These are phyloP conservation scores for Elsinoe fawcettii DNA, from an alignment of 2,329 filamentous ascomycete genomes.

Conservation along the genomic window DNA sequence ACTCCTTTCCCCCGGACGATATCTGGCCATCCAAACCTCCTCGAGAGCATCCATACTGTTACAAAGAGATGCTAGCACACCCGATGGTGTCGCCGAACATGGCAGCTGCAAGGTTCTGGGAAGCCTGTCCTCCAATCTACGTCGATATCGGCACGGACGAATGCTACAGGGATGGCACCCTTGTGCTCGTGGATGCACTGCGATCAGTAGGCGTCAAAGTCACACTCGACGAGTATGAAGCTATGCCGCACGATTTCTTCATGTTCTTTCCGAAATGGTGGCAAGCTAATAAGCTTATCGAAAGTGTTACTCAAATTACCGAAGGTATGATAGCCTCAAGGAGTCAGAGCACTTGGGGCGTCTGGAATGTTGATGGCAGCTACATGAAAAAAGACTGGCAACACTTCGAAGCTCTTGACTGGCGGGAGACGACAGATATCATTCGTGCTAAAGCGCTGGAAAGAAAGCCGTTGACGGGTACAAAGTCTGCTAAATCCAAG, in stretches of 20 bases:
- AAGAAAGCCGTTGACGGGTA: not conserved
- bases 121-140: constrained; percentile 6
- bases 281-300: constrained; percentile 2
- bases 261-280: constrained; percentile 11
- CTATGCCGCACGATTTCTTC: constrained; percentile 13
- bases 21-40: constrained; percentile 10
- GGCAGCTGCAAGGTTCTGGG: not conserved
- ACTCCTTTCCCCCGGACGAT: not conserved
- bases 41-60: constrained; percentile 9
- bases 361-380: not conserved
- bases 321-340: not conserved
- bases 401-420: not conserved
- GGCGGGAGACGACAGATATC: not conserved
- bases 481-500: not conserved
- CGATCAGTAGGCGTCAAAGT: not conserved
- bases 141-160: constrained; percentile 1
- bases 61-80: not conserved
- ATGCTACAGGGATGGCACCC: constrained; percentile 1
- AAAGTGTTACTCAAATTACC: not conserved
- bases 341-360: not conserved
- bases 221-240: constrained; percentile 7
- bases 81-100: not conserved
- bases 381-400: not conserved
- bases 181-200: not conserved
- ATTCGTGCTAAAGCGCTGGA: not conserved